phyloP scores from a whole-genome alignment of 768 basidiomycete genomes.

The Macrocybe gigantea region DNA sequence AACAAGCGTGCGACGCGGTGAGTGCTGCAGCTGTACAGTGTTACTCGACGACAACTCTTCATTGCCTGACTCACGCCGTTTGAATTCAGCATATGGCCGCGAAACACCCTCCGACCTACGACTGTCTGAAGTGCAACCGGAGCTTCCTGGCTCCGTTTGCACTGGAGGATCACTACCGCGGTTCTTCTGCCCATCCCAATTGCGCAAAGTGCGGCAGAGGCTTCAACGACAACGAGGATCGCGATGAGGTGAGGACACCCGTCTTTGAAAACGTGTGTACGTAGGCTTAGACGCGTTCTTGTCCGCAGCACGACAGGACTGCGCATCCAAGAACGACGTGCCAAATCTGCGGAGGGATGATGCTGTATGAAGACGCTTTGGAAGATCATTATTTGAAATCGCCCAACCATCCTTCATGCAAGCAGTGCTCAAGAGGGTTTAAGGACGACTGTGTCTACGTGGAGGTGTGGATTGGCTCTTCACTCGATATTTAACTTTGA shows the following conservation, averaged over 20 bases:
- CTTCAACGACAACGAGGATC: constrained; percentile 26
- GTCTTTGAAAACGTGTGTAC: background rate
- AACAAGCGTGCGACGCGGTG: constrained; percentile 31
- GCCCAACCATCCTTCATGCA: constrained; percentile 20
- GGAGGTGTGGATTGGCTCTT: constrained; percentile 21
- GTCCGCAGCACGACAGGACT: constrained; percentile 25
- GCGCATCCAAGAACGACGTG: constrained; percentile 22
- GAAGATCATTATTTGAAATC: constrained; percentile 33
- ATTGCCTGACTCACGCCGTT: constrained; percentile 1
- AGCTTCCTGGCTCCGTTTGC: constrained; percentile 28
- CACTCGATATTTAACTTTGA: too few relatives aligned
- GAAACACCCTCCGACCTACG: constrained; percentile 38
- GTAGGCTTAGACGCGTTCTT: background rate
- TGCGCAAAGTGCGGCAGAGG: constrained; percentile 39
- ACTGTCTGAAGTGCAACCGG: constrained; percentile 27
- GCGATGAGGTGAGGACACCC: constrained; percentile 26
- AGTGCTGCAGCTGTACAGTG: constrained; percentile 9
- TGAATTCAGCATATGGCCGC: constrained; percentile 30
- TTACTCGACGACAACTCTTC: background rate
- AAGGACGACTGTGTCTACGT: constrained; percentile 18
- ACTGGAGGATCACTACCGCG: constrained; percentile 41
- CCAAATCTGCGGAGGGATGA: constrained; percentile 20
- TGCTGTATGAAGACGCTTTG: constrained; percentile 30
- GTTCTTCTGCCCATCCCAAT: constrained; percentile 38
- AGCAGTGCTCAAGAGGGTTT: constrained; percentile 8